Percentiles rank a stretch among this genome's conserved stretches.
These are phyloP conservation scores for Fusarium marasasianum DNA, from an alignment of 2,329 filamentous ascomycete species.

Conservation along the genomic window DNA sequence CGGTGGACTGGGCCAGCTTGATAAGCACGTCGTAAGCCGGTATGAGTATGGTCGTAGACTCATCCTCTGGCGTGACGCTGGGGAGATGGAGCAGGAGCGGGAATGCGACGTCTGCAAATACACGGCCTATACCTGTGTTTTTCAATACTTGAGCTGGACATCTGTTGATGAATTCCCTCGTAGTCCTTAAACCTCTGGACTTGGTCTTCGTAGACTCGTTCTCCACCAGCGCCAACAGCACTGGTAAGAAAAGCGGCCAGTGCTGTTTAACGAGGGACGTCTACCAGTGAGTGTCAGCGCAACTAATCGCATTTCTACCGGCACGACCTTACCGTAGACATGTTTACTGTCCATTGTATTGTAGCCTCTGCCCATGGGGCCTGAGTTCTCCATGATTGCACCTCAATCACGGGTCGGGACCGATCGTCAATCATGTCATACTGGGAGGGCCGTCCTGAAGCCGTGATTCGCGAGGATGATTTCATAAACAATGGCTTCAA, in stretches of 20 bases:
- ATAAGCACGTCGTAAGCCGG: constrained; percentile 74
- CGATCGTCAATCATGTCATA: constrained; percentile 27
- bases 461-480: constrained; percentile 55
- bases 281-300: constrained; percentile 42
- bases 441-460: constrained; percentile 44
- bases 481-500: constrained; percentile 74
- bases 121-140: constrained; percentile 70
- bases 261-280: constrained; percentile 57
- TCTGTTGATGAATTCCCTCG: constrained; percentile 63
- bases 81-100: constrained; percentile 82
- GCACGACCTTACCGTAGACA: constrained; percentile 57
- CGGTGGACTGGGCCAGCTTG: constrained; percentile 56
- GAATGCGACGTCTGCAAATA: constrained; percentile 75
- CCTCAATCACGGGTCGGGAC: background rate
- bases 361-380: constrained; percentile 34
- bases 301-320: background rate
- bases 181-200: constrained; percentile 63
- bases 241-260: constrained; percentile 77
- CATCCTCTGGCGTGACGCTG: constrained; percentile 75
- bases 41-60: constrained; percentile 71
- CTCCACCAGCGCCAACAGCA: constrained; percentile 74
- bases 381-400: constrained; percentile 38
- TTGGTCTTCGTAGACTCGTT: constrained; percentile 66
- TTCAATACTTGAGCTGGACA: constrained; percentile 64
- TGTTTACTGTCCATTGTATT: constrained; percentile 64